Base-by-base conservation (phyloP, 768 basidiomycete genomes). In the Tricholoma saponaceum region DNA sequence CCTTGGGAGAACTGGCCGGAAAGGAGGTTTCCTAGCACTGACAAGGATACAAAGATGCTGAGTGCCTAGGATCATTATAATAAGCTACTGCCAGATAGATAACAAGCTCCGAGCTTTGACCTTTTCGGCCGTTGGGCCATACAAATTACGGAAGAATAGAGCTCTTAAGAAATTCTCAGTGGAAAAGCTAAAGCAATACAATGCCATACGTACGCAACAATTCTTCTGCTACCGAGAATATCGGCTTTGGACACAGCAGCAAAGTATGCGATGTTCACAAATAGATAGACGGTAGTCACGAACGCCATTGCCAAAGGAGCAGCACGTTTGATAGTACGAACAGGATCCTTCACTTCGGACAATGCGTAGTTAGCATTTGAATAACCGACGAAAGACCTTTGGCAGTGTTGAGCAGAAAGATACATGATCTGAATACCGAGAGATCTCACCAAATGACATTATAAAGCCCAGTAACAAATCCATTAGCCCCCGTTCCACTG, bases 341-440 rank as follows among this genome's bases (percentile, higher is more conserved):
- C 79, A 0, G 89, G 90, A 60, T 90, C 79, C 22, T 77, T 78
- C 5, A 89, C 76, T 64, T 92, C 89, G 3, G 86, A 87, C 4
- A 91, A 73, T 0, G 83, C 85, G 60, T 88, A 89, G 64, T 90
- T 89, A 8, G 87, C 87, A 57, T 86, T 88, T 2, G 83, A 81
- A 65, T 89, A 92, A 0, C 89, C 89, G 49, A 81, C 77, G 64
- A 83, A 88, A 0, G 86, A 84, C 87, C 87, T 89, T 41, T 10
- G 32, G 20, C 14, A 55, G 47, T 28, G 47, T 50, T 50, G 0
- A 50, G 47, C 16, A 30, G 14, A n/a, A 46, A 46, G 5, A 30
- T 39, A 39, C 20, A 39, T 32, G 28, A 50, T 18, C 28, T n/a
- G 16, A 12, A 54, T 47, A 26, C 62, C 5, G 53, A 49, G 7